Evolutionary conservation across 2,329 filamentous ascomycete genomes (phyloP).

Genomic region (Fusarium temperatum): DNA sequence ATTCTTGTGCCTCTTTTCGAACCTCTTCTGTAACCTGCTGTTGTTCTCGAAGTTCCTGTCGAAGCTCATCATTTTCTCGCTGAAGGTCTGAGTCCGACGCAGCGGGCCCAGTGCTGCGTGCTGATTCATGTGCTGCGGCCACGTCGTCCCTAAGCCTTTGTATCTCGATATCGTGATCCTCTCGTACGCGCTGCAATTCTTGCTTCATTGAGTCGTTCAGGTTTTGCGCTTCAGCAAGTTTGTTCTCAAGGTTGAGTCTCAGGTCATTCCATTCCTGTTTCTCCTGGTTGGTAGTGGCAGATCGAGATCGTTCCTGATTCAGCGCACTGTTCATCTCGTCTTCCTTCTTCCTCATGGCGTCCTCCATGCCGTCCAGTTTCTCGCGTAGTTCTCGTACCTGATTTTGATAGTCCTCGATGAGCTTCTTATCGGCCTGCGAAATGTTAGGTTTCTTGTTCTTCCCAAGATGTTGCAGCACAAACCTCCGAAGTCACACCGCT

Average conservation of each 20-base stretch:
- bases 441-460: slow-evolving; percentile 24
- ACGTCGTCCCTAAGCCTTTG: slow-evolving; percentile 71
- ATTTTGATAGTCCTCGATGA: slow-evolving; percentile 80
- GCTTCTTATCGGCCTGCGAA: slow-evolving; percentile 71
- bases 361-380: slow-evolving; percentile 77
- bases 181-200: slow-evolving; percentile 78
- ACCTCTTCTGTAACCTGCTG: slow-evolving; percentile 88
- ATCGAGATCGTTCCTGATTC: slow-evolving; percentile 65
- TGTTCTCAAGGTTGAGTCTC: slow-evolving; percentile 73
- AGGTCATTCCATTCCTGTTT: slow-evolving; percentile 77
- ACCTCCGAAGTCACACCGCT: slow-evolving; percentile 52
- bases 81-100: slow-evolving; percentile 64
- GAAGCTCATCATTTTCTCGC: slow-evolving; percentile 74
- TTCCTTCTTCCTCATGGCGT: slow-evolving; percentile 74
- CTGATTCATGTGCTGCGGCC: slow-evolving; percentile 57
- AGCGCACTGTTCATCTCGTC: slow-evolving; percentile 65
- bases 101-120: slow-evolving; percentile 36
- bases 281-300: slow-evolving; percentile 64
- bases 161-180: slow-evolving; percentile 72
- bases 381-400: slow-evolving; percentile 79
- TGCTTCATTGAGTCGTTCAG: slow-evolving; percentile 82
- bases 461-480: slow-evolving; percentile 24
- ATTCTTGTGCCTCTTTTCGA: slow-evolving; percentile 81
- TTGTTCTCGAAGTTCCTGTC: slow-evolving; percentile 74
- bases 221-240: slow-evolving; percentile 76